Conservation (phyloP, 345 rosid species). For the Syzygium oleosum region DNA sequence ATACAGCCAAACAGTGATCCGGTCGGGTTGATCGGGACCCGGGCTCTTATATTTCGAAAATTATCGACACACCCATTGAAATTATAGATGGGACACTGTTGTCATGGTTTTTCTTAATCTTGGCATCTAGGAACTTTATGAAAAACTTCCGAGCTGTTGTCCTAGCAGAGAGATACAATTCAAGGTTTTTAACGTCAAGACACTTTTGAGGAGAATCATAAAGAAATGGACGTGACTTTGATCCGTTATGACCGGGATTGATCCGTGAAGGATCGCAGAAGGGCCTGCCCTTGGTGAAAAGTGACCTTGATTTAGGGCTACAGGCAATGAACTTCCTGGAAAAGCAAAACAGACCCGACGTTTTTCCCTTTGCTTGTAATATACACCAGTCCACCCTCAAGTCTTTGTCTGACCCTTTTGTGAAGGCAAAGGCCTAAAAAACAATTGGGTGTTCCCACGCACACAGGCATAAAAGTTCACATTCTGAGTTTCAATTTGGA, state of each 20-base stretch:
- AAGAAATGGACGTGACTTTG: neutral
- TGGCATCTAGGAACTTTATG: too few relatives aligned
- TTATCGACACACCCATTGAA: too few relatives aligned
- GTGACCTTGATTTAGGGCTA: too few relatives aligned
- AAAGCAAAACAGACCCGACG: neutral
- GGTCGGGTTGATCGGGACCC: too few relatives aligned
- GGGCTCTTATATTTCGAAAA: too few relatives aligned
- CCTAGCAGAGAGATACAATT: neutral
- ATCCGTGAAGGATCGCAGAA: neutral
- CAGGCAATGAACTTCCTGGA: neutral
- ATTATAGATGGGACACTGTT: too few relatives aligned
- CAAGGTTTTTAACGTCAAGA: neutral
- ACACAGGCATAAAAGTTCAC: neutral
- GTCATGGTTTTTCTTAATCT: too few relatives aligned
- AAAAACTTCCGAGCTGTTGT: neutral
- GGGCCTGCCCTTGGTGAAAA: neutral
- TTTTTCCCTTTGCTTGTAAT: neutral
- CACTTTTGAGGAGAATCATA: accelerated
- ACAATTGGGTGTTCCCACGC: neutral
- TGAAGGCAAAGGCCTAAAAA: neutral
- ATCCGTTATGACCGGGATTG: neutral
- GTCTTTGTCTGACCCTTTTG: neutral
- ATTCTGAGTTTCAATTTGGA: neutral
- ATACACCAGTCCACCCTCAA: neutral
- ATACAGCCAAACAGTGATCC: too few relatives aligned